Percentiles rank a stretch among this genome's conserved stretches.
phyloP scores from a whole-genome alignment of 805 yeast species.

The Schwanniomyces sp. region DNA sequence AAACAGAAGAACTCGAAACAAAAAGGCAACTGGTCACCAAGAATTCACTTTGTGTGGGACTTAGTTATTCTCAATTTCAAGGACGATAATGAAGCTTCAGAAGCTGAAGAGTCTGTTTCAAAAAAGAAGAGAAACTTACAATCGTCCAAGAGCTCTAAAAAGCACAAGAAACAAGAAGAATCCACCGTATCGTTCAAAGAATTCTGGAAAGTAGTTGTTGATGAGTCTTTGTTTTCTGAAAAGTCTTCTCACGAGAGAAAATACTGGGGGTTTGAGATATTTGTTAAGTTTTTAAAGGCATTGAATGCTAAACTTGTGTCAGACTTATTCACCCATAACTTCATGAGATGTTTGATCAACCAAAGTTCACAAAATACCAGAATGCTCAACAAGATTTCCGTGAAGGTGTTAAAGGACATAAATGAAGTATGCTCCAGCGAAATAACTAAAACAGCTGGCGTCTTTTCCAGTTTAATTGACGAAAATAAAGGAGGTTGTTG shows the following conservation, averaged over 20 bases:
- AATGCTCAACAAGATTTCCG: constrained; percentile 65
- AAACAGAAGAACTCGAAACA: constrained; percentile 39
- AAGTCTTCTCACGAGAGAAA: constrained; percentile 84
- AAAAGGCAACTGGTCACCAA: constrained; percentile 72
- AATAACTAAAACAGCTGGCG: constrained; percentile 37
- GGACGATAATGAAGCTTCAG: constrained; percentile 11
- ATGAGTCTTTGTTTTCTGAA: constrained; percentile 74
- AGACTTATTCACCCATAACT: constrained; percentile 56
- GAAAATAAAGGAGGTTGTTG: constrained; percentile 50
- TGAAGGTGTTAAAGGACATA: constrained; percentile 46
- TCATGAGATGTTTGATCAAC: constrained; percentile 71
- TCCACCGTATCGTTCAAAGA: constrained; percentile 41
- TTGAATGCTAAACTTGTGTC: constrained; percentile 17
- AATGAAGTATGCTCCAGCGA: constrained; percentile 35
- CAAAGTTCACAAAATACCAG: constrained; percentile 71
- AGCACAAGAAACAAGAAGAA: constrained; percentile 11
- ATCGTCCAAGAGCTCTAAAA: constrained; percentile 21
- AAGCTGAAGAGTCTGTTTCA: constrained; percentile 18
- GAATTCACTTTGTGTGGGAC: constrained; percentile 76
- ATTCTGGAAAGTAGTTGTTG: constrained; percentile 79
- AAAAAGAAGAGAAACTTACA: constrained; percentile 19
- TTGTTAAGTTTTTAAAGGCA: constrained; percentile 45
- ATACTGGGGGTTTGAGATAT: constrained; percentile 79
- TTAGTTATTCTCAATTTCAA: constrained; percentile 48
- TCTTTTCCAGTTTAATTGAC: constrained; percentile 24